Base-by-base conservation (phyloP, 768 basidiomycete genomes). In the Daedaleopsis nitida region DNA sequence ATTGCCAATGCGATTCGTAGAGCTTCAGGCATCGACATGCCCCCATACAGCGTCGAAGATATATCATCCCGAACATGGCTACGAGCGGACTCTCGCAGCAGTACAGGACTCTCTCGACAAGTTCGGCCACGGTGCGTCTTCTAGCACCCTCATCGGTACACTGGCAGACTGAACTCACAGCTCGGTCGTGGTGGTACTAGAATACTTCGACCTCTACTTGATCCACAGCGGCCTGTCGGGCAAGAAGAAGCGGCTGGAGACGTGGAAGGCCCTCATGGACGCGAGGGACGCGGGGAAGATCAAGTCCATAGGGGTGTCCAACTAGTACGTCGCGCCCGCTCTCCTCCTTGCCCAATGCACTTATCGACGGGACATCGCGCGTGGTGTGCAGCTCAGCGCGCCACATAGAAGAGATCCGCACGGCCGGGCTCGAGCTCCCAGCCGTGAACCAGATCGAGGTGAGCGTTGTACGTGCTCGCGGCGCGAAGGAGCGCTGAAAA, bases 381-480 rank as follows among this genome's bases (percentile, higher is more conserved):
- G 13, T n/a, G 23, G 16, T 10, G 11, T 12, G 8, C 13, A 93
- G 91, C 68, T 82, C 81, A 13, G 68, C 88, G 39, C 83, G 84
- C 47, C 92, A 94, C 66, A 77, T 93, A 5, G 85, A 92, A 66
- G 91, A 93, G 71, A 88, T 94, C 51, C 78, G 74, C 57, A 74
- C 75, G 6, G 85, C 84, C 0, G 89, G 88, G 13, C 77, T 83
- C 56, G 83, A 83, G 60, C 74, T 80, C 66, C 92, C 92, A 16
- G 73, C 86, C 8, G 87, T 94, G 57, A 93, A 94, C 69, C 92
- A 94, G 70, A 85, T 94, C 59, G 92, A 94, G 81, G 92, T 85
- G 70, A 45, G 74, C 9, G 12, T 16, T 19, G 12, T 12, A 16
- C 37, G 37, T 14, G 13, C 38, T 50, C 1, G n/a, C 24, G 19